phyloP scores from a whole-genome alignment of 139 green algal species.

The Chlorella sp. region DNA sequence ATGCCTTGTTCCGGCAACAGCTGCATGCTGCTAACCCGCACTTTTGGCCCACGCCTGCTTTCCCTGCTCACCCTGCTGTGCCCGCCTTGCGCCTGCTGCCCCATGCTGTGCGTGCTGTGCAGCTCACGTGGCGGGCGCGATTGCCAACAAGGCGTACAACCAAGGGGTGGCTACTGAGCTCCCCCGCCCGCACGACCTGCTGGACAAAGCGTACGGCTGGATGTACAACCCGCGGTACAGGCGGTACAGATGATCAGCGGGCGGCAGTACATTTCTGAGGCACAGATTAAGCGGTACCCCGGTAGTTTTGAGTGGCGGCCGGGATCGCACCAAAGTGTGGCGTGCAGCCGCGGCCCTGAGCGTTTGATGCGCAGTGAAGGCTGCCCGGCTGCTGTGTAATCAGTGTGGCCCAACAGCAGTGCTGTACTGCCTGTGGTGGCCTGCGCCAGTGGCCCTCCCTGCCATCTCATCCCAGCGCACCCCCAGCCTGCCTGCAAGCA shows the following conservation, averaged over 20 bases:
- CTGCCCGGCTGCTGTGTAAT: no score
- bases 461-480: no score
- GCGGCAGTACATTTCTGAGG: background rate
- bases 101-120: background rate
- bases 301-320: no score
- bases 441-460: no score
- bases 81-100: no score
- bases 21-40: background rate
- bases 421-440: no score
- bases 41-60: background rate
- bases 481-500: no score
- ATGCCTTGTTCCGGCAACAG: background rate
- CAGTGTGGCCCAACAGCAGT: no score
- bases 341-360: no score
- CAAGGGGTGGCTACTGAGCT: constrained; percentile 81
- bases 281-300: no score
- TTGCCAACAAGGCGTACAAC: constrained; percentile 83
- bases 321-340: no score
- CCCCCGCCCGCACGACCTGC: constrained; percentile 83
- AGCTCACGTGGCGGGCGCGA: constrained; percentile 67
- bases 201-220: constrained; percentile 52
- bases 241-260: constrained; percentile 19
- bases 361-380: no score
- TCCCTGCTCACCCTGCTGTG: background rate
- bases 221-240: constrained; percentile 26